phyloP scores from a whole-genome alignment of 2,329 filamentous ascomycete species.

The Aspergillus jensenii region DNA sequence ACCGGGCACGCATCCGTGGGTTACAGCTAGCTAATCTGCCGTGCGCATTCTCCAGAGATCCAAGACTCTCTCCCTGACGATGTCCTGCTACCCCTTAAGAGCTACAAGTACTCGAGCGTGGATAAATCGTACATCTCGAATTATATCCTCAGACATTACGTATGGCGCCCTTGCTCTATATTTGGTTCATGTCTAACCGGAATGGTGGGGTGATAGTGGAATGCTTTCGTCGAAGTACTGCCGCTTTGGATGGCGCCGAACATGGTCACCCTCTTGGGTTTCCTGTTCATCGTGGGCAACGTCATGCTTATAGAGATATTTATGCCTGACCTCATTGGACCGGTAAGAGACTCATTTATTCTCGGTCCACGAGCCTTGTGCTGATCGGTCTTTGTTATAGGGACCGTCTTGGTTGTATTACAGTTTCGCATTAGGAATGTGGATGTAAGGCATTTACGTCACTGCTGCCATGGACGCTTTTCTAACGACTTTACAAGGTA shows the following conservation, averaged over 20 bases:
- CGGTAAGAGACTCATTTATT: conserved; percentile 56
- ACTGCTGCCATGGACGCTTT: background rate
- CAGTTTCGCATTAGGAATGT: conserved; percentile 91
- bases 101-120: conserved; percentile 96
- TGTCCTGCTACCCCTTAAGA: conserved; percentile 83
- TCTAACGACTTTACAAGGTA: conserved; percentile 51
- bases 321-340: conserved; percentile 87
- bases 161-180: conserved; percentile 50
- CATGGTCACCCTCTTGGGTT: conserved; percentile 93
- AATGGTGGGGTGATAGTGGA: conserved; percentile 68
- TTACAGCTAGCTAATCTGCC: conserved; percentile 5
- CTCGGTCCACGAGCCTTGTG: background rate
- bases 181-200: conserved; percentile 13
- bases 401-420: conserved; percentile 91
- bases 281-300: conserved; percentile 89
- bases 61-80: conserved; percentile 76
- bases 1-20: background rate
- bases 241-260: conserved; percentile 97
- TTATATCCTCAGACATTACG: conserved; percentile 93
- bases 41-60: conserved; percentile 27
- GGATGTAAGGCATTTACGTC: conserved; percentile 65
- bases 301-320: conserved; percentile 72
- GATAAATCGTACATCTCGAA: conserved; percentile 93
- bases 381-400: conserved; percentile 43
- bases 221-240: conserved; percentile 86